These are phyloP conservation scores for Alliaria petiolata DNA, from an alignment of 345 rosid genomes.

Conservation along the genomic window DNA sequence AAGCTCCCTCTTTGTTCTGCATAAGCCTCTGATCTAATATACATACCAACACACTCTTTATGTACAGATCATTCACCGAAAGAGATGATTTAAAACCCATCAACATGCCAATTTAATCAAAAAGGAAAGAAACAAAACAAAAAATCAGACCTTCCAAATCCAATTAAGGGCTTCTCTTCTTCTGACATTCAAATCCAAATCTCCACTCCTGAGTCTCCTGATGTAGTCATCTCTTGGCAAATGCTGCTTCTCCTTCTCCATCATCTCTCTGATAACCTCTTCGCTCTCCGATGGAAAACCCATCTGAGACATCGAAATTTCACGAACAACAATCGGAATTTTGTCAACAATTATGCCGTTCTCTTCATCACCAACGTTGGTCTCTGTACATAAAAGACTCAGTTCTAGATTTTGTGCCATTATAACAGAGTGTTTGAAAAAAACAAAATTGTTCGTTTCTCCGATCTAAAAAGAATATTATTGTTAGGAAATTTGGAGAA, in stretches of 20 bases:
- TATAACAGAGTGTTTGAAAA: conserved; percentile 15
- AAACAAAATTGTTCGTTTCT: neutral
- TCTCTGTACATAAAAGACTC: conserved; percentile 52
- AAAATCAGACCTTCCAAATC: conserved; percentile 58
- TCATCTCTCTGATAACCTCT: conserved; percentile 54
- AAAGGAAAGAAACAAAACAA: neutral
- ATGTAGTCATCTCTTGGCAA: conserved; percentile 54
- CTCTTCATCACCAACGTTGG: conserved; percentile 23
- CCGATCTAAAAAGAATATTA: conserved; percentile 2
- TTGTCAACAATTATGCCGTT: conserved; percentile 30
- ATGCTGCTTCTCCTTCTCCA: conserved; percentile 53
- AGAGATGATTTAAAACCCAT: neutral
- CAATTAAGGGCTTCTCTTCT: conserved; percentile 65
- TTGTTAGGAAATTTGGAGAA: conserved; percentile 9
- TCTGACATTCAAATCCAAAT: conserved; percentile 47
- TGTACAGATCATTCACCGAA: conserved; percentile 20
- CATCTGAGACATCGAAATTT: conserved; percentile 34
- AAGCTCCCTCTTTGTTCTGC: conserved; percentile 23
- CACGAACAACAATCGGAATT: conserved; percentile 19
- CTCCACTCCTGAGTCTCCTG: conserved; percentile 49
- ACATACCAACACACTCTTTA: neutral
- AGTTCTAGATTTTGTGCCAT: conserved; percentile 57
- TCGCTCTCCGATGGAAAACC: conserved; percentile 45
- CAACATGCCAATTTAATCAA: neutral
- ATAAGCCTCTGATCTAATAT: conserved; percentile 11